Percentiles rank a stretch among this genome's conserved stretches.
These are phyloP conservation scores for Neodidymelliopsis sp. DNA, from an alignment of 2,329 filamentous ascomycete genomes.

Conservation along the genomic window DNA sequence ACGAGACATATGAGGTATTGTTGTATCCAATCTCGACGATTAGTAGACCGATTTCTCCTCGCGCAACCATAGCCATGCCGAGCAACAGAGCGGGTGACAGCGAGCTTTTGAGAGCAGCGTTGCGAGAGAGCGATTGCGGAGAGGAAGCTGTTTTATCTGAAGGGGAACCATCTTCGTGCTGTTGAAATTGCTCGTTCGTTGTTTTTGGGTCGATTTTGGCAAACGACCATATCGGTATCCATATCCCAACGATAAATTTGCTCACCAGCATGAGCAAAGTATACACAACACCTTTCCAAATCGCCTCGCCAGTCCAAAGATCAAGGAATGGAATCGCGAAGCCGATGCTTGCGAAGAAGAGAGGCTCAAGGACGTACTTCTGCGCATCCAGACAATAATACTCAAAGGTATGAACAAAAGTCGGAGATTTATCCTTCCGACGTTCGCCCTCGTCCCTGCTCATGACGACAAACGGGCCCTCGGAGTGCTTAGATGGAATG, in stretches of 20 bases:
- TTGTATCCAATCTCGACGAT: constrained; percentile 41
- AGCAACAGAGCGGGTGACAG: constrained; percentile 24
- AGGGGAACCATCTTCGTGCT: neutral
- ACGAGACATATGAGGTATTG: constrained; percentile 34
- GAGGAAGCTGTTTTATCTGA: constrained; percentile 9
- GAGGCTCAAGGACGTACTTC: constrained; percentile 46
- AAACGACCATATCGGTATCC: constrained; percentile 19
- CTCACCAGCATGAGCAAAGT: constrained; percentile 35
- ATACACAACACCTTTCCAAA: constrained; percentile 40
- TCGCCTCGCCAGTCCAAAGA: constrained; percentile 37
- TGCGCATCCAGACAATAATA: constrained; percentile 56
- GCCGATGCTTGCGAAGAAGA: constrained; percentile 43
- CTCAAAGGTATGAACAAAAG: constrained; percentile 42
- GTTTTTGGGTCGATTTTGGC: constrained; percentile 15
- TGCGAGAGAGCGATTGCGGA: constrained; percentile 9
- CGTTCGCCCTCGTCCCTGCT: constrained; percentile 36
- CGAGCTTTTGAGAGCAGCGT: constrained; percentile 11
- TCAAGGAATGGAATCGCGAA: constrained; percentile 41
- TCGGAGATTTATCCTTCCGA: constrained; percentile 35
- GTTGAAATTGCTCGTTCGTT: constrained; percentile 3
- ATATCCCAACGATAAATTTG: constrained; percentile 22
- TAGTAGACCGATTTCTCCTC: constrained; percentile 40
- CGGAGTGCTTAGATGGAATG: constrained; percentile 30
- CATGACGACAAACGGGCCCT: constrained; percentile 34
- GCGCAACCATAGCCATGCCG: constrained; percentile 37